phyloP scores from a whole-genome alignment of 2,329 filamentous ascomycete genomes.

The Ploettnerulaceae sp. region DNA sequence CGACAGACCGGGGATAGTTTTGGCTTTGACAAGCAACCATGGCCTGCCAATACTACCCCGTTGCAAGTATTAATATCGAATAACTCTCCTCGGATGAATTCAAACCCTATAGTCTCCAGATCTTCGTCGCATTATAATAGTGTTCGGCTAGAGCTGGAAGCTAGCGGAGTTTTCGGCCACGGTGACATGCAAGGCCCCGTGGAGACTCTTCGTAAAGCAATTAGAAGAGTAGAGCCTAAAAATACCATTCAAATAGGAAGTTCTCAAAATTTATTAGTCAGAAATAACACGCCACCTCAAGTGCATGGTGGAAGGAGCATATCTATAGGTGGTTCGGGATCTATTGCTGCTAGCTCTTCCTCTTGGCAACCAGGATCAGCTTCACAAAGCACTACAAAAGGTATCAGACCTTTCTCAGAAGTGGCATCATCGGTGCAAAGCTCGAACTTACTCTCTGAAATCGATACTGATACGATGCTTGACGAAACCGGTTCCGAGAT shows the following conservation, averaged over 20 bases:
- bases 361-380: not conserved
- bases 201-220: not conserved
- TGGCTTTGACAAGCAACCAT: not conserved
- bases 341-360: not conserved
- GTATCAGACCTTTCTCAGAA: constrained; percentile 8
- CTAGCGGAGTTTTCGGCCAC: not conserved
- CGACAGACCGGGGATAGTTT: not conserved
- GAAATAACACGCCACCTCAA: not conserved
- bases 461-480: not conserved
- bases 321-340: not conserved
- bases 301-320: not conserved
- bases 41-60: not conserved
- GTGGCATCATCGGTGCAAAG: not conserved
- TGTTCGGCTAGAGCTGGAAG: not conserved
- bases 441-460: constrained; percentile 7
- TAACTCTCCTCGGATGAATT: not conserved
- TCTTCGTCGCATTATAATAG: not conserved
- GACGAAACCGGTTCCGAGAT: not conserved
- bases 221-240: not conserved
- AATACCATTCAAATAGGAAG: not conserved
- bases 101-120: not conserved
- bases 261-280: not conserved
- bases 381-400: not conserved
- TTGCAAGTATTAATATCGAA: not conserved
- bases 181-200: not conserved